Base-by-base conservation (phyloP, 108 stramenopile genomes). In the Phaeodactylum tricornutum region DNA sequence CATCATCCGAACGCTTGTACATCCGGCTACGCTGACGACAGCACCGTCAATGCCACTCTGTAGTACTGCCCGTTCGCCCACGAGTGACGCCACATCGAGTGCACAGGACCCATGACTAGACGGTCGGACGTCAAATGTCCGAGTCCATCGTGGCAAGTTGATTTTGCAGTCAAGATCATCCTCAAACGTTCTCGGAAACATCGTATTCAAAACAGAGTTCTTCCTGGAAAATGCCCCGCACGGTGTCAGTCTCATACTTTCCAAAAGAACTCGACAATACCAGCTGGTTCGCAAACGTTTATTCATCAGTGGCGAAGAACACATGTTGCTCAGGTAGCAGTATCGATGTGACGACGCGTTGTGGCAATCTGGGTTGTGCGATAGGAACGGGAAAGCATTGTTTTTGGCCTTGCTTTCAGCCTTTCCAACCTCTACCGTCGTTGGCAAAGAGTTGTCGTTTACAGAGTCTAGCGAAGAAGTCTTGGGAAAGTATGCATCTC, bases 91-190 rank as follows among this genome's bases (percentile, higher is more conserved):
- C 12, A 12, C 33, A 11, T 12, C 12, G 12, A 12, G 8, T 8
- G 8, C 33, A 12, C 8, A 34, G 33, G 33, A 34, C 12, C 8
- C 12, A 12, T 34, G 9, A 11, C 33, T 12, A 34, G 33, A 12
- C 12, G 9, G 16, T 20, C 5, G 14, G 21, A 41, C 39, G 21
- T 41, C 39, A 14, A 41, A 41, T 11, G 39, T 41, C 39, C 39
- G 5, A 11, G 21, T 6, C 39, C 39, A 41, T 20, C 19, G 9
- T 20, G 39, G 39, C 19, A 15, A 20, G 14, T 41, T 15, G 14
- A 41, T 41, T 14, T 41, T 41, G 39, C 39, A 41, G 16, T 15
- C 21, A 6, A 41, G 21, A 41, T 41, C 39, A 41, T 41, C 39
- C 6, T 20, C 5, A 14, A 41, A 14, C 39, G 14, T 41, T 9